These are phyloP conservation scores for Gonapodya prolifera DNA, from an alignment of 192 early-diverging fungal genomes.

Conservation along the genomic window DNA sequence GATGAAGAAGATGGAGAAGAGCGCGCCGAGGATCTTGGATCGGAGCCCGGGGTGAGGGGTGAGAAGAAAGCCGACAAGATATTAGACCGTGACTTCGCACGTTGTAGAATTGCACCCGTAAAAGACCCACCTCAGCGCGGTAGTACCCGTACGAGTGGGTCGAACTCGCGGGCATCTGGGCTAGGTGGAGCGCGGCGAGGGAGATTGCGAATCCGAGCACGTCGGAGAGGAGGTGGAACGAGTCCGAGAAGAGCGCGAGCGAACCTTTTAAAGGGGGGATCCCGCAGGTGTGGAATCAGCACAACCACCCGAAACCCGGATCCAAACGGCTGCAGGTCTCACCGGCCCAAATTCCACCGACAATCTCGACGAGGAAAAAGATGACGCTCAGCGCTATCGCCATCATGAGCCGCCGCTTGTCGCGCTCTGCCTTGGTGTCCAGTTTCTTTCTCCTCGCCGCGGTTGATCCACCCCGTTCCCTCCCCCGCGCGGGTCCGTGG, in stretches of 20 bases:
- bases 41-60: background rate
- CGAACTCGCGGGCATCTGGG: conserved; percentile 45
- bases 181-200: conserved; percentile 47
- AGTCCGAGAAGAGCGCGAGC: conserved; percentile 63
- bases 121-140: conserved; percentile 19
- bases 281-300: background rate
- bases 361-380: background rate
- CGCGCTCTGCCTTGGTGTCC: background rate
- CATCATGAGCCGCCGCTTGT: background rate
- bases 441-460: background rate
- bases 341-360: conserved; percentile 17
- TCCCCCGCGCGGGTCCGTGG: too few species aligned
- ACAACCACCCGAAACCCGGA: too few species aligned
- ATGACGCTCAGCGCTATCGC: background rate
- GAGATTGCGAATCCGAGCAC: conserved; percentile 62
- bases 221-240: conserved; percentile 58
- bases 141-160: conserved; percentile 61
- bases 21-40: conserved; percentile 59
- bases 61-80: too few species aligned
- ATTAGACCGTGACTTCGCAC: background rate
- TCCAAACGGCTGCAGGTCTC: background rate
- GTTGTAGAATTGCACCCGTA: background rate
- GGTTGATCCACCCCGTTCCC: too few species aligned
- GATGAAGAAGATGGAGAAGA: conserved; percentile 62
- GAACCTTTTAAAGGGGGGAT: conserved; percentile 18